These are phyloP conservation scores for Friedmanniomyces endolithicus DNA, from an alignment of 495 filamentous ascomycete species.

Conservation along the genomic window DNA sequence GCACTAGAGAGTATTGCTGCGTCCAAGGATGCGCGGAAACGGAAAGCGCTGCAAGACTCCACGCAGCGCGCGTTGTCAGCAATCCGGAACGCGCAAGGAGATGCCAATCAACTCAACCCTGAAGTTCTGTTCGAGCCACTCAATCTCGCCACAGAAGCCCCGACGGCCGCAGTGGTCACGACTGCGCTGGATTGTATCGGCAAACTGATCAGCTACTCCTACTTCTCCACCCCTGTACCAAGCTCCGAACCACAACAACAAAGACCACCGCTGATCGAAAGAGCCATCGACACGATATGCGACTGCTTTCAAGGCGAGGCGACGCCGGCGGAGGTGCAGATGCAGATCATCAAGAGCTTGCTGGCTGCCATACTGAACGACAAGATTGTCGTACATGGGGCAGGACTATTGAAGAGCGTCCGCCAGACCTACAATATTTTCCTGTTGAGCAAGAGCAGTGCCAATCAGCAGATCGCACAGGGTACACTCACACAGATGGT, in stretches of 20 bases:
- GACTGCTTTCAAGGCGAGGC: constrained; percentile 97
- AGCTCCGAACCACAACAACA: constrained; percentile 25
- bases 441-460: constrained; percentile 75
- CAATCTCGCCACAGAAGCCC: constrained; percentile 70
- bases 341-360: constrained; percentile 95
- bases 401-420: constrained; percentile 93
- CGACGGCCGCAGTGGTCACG: constrained; percentile 71
- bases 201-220: constrained; percentile 95
- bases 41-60: constrained; percentile 66
- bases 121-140: constrained; percentile 85
- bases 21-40: constrained; percentile 73
- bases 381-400: constrained; percentile 95
- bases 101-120: constrained; percentile 56
- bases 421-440: constrained; percentile 99
- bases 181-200: constrained; percentile 95
- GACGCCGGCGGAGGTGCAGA: constrained; percentile 76
- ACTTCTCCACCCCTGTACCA: constrained; percentile 67
- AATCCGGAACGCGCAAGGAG: constrained; percentile 59
- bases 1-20: constrained; percentile 81
- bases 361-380: constrained; percentile 93
- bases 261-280: constrained; percentile 67
- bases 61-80: constrained; percentile 68
- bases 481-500: constrained; percentile 98
- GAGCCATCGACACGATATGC: constrained; percentile 97
- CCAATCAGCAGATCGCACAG: constrained; percentile 92